Evolutionary conservation across 495 filamentous ascomycete genomes (phyloP), one percentile per base, ranked within the genome.

Genomic region (Talaromyces trachyspermus): DNA sequence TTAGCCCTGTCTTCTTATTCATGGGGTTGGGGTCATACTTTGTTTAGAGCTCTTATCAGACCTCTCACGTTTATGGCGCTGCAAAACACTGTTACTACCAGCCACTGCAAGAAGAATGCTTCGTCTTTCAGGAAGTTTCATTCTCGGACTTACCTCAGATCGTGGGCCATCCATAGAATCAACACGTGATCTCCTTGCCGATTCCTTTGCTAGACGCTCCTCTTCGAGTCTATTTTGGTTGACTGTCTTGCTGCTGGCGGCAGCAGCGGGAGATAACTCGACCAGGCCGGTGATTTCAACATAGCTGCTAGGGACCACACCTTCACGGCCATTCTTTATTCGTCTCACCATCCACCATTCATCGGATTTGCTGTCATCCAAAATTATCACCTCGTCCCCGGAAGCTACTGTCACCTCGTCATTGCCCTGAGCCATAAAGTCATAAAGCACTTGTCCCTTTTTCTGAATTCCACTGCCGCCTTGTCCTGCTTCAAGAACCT

Each of bases 271-370:
- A 18, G 70, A 49, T 19, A 65, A 50, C 26, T 71, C 51, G 17
- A 83, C 64, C 2, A 76, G 75, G 32, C 84, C 86, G 9, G 76
- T 86, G 23, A 94, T 70, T 61, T 99, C 92, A 42, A 97, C 83
- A 62, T 96, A 99, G 64, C 86, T 94, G 69, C 88, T 89, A 4
- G 92, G 92, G n/a, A 99, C 90, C 9, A 97, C 92, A n/a, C 92
- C 94, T 61, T 95, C 87, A 58, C 86, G 88, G 38, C 87, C 86
- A 61, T 90, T 96, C 69, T 89, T 89, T 40, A 95, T 52, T 24
- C 89, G 79, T 39, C 86, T 80, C 9, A 99, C 89, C 74, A 89
- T 85, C 91, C 94, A 97, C 92, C 92, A 99, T 60, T 99, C 92
- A 37, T 95, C 89, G 43, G 89, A 95, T 64, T 86, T 88, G 47